These are phyloP conservation scores for Candida nanaspora DNA, from an alignment of 805 yeast genomes.

Conservation along the genomic window DNA sequence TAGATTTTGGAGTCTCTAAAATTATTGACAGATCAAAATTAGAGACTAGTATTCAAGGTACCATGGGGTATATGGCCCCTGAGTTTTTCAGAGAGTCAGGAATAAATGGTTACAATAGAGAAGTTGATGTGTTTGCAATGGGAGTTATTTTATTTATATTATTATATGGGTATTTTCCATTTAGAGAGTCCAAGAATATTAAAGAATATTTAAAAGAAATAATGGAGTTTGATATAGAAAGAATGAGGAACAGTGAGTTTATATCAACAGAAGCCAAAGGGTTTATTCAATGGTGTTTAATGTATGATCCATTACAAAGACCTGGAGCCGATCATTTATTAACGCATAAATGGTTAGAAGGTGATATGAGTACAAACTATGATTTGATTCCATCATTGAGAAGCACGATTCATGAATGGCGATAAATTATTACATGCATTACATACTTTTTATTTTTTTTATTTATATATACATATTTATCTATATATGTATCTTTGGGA, in stretches of 20 bases:
- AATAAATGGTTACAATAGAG: background rate
- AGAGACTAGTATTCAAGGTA: constrained; percentile 35
- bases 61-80: constrained; percentile 91
- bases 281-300: constrained; percentile 1
- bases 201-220: background rate
- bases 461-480: too few relatives aligned
- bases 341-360: background rate
- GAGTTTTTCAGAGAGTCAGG: constrained; percentile 45
- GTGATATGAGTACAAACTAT: too few relatives aligned
- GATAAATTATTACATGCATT: background rate
- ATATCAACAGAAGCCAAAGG: background rate
- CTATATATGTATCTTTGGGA: too few relatives aligned
- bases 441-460: too few relatives aligned
- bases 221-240: background rate
- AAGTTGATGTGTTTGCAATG: constrained; percentile 1
- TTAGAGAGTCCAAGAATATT: background rate
- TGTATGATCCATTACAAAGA: background rate
- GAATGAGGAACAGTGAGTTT: background rate
- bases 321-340: background rate
- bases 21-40: constrained; percentile 31
- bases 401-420: background rate
- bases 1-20: constrained; percentile 88
- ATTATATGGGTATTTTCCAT: constrained; percentile 1
- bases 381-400: background rate
- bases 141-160: background rate